Base-by-base conservation (phyloP, 1,284 basidiomycete species). In the Tilletiaria anomala region DNA sequence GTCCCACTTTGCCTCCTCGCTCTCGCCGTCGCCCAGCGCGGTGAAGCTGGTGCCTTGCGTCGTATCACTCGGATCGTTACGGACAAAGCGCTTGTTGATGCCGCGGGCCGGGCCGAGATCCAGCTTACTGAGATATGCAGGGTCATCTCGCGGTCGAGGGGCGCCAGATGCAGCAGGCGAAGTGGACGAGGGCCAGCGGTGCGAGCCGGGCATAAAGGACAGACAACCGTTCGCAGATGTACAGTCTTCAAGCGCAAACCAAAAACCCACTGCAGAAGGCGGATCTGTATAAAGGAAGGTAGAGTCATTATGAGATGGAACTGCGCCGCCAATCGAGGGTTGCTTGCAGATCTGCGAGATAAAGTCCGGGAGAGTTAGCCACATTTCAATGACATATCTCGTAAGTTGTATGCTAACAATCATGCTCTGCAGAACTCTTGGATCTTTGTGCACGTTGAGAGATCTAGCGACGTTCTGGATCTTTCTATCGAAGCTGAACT, bases 181-280 rank as follows among this genome's bases (percentile, higher is more conserved):
- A 2, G 21, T 3, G 23, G 36, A 6, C 3, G 4, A 14, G 3
- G 43, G 39, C 23, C 42, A 52, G 0, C 58, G 47, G 34, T 63
- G 60, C 11, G 50, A 51, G 6, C 59, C 56, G 3, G 54, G 45
- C 0, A 58, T 24, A 42, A 63, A 63, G 22, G 34, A 40, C 15
- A 63, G 40, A 34, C 56, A 58, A 0, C 60, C 60, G 33, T 63
- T 63, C 6, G 17, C 21, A 10, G 22, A 17, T 10, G 58, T 56
- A 35, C 58, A 61, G 40, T 77, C 76, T 65, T 96, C 89, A 16
- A 96, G 71, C 5, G 89, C 84, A 44, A 94, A 83, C 91, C 91
- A 97, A 62, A 88, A 85, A 0, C 91, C 91, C 4, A 96, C 73
- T 0, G 91, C 89, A 5, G 78, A 79, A 0, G 85, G 85, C 6